These are phyloP conservation scores for Phytophthora meadii DNA, from an alignment of 352 stramenopile species.

Conservation along the genomic window DNA sequence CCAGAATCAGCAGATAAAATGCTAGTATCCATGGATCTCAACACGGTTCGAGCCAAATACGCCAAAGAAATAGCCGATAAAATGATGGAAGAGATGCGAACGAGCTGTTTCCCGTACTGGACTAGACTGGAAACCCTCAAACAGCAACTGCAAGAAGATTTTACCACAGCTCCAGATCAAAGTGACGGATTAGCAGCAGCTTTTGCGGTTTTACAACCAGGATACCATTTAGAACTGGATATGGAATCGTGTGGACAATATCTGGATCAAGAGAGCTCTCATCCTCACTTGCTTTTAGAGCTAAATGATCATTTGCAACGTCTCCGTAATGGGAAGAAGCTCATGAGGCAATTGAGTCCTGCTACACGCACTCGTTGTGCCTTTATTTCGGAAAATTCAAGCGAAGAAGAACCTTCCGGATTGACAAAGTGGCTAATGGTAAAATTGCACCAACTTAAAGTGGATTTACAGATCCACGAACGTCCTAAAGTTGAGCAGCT, in stretches of 20 bases:
- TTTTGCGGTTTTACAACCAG: constrained; percentile 9
- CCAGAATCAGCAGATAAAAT: constrained; percentile 10
- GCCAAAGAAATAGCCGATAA: constrained; percentile 55
- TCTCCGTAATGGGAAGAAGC: constrained; percentile 47
- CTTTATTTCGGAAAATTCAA: constrained; percentile 20
- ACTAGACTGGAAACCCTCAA: constrained; percentile 47
- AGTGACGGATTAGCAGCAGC: constrained; percentile 9
- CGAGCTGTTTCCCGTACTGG: constrained; percentile 56
- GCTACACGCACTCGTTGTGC: constrained; percentile 21
- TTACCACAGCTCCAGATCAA: constrained; percentile 13
- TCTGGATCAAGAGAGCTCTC: constrained; percentile 13
- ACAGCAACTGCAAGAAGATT: constrained; percentile 38
- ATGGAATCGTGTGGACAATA: constrained; percentile 15
- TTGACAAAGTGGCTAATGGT: constrained; percentile 42
- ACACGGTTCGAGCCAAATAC: constrained; percentile 48
- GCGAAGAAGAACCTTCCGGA: constrained; percentile 24
- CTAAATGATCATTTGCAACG: constrained; percentile 30
- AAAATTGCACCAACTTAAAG: constrained; percentile 48
- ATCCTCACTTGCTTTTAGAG: constrained; percentile 12
- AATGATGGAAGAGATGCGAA: constrained; percentile 52
- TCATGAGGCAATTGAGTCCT: constrained; percentile 35
- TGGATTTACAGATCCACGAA: constrained; percentile 45
- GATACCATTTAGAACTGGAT: constrained; percentile 9
- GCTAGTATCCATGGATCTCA: constrained; percentile 31
- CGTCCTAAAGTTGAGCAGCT: constrained; percentile 34